Evolutionary conservation across 768 basidiomycete genomes (phyloP).

Genomic region (Dioszegia hungarica): DNA sequence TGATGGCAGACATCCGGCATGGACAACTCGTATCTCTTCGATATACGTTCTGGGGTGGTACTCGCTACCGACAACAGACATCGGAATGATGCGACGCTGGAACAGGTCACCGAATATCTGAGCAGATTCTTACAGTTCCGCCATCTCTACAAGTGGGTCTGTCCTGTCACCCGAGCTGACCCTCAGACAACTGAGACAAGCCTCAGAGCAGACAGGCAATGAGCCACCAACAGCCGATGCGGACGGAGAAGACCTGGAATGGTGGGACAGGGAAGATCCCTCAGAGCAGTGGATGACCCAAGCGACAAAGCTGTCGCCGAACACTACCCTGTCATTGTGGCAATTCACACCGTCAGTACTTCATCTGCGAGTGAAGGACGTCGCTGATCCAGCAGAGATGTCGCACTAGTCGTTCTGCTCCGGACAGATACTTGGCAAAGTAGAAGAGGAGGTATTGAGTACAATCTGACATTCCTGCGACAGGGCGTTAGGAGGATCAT

Average conservation of each 20-base stretch:
- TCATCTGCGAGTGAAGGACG: not conserved
- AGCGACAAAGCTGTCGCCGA: slow-evolving; percentile 34
- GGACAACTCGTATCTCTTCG: slow-evolving; percentile 90
- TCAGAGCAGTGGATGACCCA: slow-evolving; percentile 41
- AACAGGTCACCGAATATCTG: slow-evolving; percentile 82
- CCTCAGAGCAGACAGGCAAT: slow-evolving; percentile 5
- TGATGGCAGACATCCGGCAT: slow-evolving; percentile 73
- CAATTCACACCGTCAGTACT: slow-evolving; percentile 46
- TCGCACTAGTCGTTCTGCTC: slow-evolving; percentile 40
- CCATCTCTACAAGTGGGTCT: slow-evolving; percentile 71
- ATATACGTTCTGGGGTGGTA: slow-evolving; percentile 74
- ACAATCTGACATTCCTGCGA: slow-evolving; percentile 46
- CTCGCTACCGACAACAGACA: slow-evolving; percentile 76
- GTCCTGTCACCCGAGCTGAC: not conserved
- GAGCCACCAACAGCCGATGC: slow-evolving; percentile 12
- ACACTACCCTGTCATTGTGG: slow-evolving; percentile 45
- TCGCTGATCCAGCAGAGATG: slow-evolving; percentile 10
- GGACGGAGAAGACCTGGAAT: slow-evolving; percentile 23
- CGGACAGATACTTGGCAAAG: slow-evolving; percentile 42
- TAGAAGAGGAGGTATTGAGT: slow-evolving; percentile 46
- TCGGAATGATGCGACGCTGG: slow-evolving; percentile 64
- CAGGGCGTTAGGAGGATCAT: slow-evolving; percentile 45
- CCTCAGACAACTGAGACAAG: not conserved
- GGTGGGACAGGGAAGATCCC: slow-evolving; percentile 45
- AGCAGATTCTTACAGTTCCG: slow-evolving; percentile 81